Percentiles rank a stretch among this genome's conserved stretches.
Evolutionary conservation across 1,139 yeast species (phyloP).

Genomic region (Debaryomycetaceae sp.): DNA sequence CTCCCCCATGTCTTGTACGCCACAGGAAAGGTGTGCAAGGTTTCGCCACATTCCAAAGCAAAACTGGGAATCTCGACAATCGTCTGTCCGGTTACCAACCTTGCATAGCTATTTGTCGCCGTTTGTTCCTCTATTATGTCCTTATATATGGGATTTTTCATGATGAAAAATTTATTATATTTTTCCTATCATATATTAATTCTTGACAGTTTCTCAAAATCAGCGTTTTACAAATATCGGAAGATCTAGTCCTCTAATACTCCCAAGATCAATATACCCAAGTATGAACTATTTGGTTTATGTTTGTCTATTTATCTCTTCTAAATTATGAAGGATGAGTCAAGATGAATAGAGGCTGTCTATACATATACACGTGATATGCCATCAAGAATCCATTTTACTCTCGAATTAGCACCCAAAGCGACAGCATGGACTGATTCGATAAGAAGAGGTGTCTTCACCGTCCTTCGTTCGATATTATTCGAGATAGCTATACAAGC

Average conservation of each 20-base stretch:
- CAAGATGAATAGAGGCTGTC: neutral
- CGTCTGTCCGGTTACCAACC: conserved; percentile 74
- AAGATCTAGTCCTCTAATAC: no score
- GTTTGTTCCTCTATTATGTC: conserved; percentile 48
- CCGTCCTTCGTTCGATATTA: no score
- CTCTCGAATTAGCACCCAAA: no score
- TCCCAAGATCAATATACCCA: no score
- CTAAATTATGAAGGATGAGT: no score
- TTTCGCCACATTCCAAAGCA: conserved; percentile 79
- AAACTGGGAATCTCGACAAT: conserved; percentile 77
- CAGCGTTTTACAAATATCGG: no score
- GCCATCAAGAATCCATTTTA: neutral
- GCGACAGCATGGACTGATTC: no score
- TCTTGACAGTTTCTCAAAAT: neutral
- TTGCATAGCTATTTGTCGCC: conserved; percentile 60
- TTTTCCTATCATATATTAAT: neutral
- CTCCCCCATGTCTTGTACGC: conserved; percentile 97
- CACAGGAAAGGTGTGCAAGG: conserved; percentile 71
- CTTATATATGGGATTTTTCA: conserved; percentile 19
- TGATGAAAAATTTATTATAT: neutral
- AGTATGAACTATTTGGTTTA: no score
- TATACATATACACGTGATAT: neutral
- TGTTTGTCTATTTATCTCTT: no score
- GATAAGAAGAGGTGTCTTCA: no score
- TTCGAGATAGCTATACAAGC: no score